phyloP scores from a whole-genome alignment of 192 early-diverging fungal species.

The Geranomyces variabilis region DNA sequence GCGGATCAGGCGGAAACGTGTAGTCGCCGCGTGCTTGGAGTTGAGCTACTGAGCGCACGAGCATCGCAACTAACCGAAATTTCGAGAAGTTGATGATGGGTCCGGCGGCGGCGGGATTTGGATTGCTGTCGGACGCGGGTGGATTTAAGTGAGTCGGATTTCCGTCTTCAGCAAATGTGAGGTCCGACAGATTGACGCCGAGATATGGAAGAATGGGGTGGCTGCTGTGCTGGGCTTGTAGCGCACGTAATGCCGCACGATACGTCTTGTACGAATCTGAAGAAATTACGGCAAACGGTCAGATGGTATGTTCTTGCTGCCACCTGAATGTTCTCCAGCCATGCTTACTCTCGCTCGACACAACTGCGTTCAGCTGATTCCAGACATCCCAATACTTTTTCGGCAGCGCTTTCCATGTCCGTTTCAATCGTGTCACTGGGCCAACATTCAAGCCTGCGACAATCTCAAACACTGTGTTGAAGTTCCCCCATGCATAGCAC shows the following conservation, averaged over 20 bases:
- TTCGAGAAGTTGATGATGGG: conserved; percentile 52
- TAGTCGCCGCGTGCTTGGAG: conserved; percentile 38
- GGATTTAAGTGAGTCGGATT: conserved; percentile 66
- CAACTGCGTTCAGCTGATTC: conserved; percentile 59
- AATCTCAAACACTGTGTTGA: conserved; percentile 78
- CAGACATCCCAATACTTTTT: conserved; percentile 71
- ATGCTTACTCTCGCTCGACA: conserved; percentile 68
- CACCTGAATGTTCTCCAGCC: no score
- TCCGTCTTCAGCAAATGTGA: conserved; percentile 85
- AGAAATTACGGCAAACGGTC: neutral
- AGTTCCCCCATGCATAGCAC: conserved; percentile 61
- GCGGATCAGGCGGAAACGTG: conserved; percentile 34
- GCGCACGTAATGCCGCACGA: conserved; percentile 25
- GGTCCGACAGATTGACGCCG: conserved; percentile 78
- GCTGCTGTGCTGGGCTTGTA: neutral
- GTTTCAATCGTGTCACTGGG: conserved; percentile 69
- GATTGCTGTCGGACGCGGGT: neutral
- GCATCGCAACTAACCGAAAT: conserved; percentile 44
- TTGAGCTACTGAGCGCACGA: conserved; percentile 33
- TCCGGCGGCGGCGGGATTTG: neutral
- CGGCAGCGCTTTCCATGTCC: conserved; percentile 65
- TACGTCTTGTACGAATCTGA: conserved; percentile 51
- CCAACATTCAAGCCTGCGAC: conserved; percentile 76
- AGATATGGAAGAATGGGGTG: conserved; percentile 78
- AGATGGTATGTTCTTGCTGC: no score